phyloP scores from a whole-genome alignment of 2,329 filamentous ascomycete species.

The Ophiostoma fasciatum region DNA sequence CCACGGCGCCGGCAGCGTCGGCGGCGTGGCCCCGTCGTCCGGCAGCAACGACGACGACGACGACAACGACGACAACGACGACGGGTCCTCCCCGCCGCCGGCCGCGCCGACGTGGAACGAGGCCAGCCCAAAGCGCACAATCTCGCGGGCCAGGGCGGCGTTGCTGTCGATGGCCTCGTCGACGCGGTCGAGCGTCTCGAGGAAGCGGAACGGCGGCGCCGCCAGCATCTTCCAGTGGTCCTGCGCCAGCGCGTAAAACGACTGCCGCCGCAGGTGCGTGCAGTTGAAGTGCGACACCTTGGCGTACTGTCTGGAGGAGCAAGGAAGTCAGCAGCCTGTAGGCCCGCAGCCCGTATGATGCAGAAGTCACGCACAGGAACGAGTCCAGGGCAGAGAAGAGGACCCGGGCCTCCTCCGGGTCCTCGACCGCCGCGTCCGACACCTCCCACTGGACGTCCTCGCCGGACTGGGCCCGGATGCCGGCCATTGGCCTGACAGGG shows the following conservation, averaged over 20 bases:
- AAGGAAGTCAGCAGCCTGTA: too few relatives aligned
- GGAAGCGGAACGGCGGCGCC: slow-evolving; percentile 64
- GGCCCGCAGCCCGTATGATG: too few relatives aligned
- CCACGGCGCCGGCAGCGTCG: slow-evolving; percentile 47
- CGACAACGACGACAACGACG: too few relatives aligned
- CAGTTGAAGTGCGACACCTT: slow-evolving; percentile 76
- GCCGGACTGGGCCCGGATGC: neutral
- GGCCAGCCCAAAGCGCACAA: slow-evolving; percentile 53
- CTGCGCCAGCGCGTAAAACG: slow-evolving; percentile 81
- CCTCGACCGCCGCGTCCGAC: slow-evolving; percentile 19
- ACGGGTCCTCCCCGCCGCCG: neutral
- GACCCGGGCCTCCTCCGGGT: slow-evolving; percentile 68
- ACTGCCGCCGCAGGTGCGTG: slow-evolving; percentile 78
- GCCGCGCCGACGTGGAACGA: slow-evolving; percentile 41
- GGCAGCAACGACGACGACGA: too few relatives aligned
- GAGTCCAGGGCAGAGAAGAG: slow-evolving; percentile 77
- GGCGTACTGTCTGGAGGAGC: slow-evolving; percentile 78
- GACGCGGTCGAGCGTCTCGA: slow-evolving; percentile 61
- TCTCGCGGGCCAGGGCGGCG: slow-evolving; percentile 64
- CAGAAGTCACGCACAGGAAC: slow-evolving; percentile 62
- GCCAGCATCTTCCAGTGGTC: slow-evolving; percentile 74
- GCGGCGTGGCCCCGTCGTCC: slow-evolving; percentile 26
- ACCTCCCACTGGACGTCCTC: slow-evolving; percentile 6
- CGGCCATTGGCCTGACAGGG: too few relatives aligned
- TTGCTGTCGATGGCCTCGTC: slow-evolving; percentile 86